Evolutionary conservation across 192 early-diverging fungal species (phyloP).

Genomic region (Phycomyces nitens): DNA sequence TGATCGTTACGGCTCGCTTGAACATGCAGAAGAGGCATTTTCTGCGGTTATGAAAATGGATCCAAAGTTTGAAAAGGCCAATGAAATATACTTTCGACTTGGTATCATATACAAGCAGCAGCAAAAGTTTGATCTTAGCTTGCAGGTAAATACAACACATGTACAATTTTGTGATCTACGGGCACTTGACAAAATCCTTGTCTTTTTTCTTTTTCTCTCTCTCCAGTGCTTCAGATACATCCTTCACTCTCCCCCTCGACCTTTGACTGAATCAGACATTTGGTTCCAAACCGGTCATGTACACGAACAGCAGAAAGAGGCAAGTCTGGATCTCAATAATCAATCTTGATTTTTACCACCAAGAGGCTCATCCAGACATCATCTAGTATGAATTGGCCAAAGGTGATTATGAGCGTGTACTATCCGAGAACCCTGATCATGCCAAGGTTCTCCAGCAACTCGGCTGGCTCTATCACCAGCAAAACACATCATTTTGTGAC

Average conservation of each 20-base stretch:
- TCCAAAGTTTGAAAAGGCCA: slow-evolving; percentile 95
- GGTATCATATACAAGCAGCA: slow-evolving; percentile 99
- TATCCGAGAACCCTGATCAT: slow-evolving; percentile 88
- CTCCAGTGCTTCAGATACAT: slow-evolving; percentile 88
- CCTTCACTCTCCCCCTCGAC: slow-evolving; percentile 80
- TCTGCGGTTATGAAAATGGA: slow-evolving; percentile 92
- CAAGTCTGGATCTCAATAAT: slow-evolving; percentile 23
- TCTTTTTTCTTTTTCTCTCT: too few relatives aligned
- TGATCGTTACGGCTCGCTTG: slow-evolving; percentile 94
- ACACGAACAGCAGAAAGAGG: slow-evolving; percentile 92
- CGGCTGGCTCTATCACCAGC: slow-evolving; percentile 93
- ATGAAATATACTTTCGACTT: slow-evolving; percentile 96
- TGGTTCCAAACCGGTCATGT: slow-evolving; percentile 99
- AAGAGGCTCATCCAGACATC: too few relatives aligned
- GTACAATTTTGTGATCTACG: neutral
- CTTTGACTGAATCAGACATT: slow-evolving; percentile 92
- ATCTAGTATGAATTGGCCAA: slow-evolving; percentile 65
- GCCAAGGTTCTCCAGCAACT: slow-evolving; percentile 96
- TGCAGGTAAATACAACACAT: slow-evolving; percentile 48
- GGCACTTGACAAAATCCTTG: too few relatives aligned
- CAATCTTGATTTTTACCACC: neutral
- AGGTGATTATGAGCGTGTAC: slow-evolving; percentile 90
- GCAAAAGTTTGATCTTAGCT: slow-evolving; percentile 68
- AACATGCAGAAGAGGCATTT: slow-evolving; percentile 98
- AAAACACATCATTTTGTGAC: slow-evolving; percentile 76